These are phyloP conservation scores for Spongospora subterranea DNA, from an alignment of 208 protist genomes.

Conservation along the genomic window DNA sequence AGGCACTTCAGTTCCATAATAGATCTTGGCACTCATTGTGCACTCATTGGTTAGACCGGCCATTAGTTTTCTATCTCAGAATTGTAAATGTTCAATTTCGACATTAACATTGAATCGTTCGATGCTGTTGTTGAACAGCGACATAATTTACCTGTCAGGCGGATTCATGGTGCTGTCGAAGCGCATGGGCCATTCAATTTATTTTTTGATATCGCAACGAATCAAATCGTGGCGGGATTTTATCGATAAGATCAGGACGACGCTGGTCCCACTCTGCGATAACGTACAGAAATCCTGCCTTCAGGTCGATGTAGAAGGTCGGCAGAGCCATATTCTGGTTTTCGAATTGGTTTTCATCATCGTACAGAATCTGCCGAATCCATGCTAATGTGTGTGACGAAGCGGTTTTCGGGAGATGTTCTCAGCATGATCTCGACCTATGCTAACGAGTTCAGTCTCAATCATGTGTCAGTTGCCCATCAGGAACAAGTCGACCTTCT, in stretches of 20 bases:
- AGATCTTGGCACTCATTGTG: too few species aligned
- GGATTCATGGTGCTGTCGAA: conserved; percentile 46
- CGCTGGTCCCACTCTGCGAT: background rate
- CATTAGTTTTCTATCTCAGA: too few species aligned
- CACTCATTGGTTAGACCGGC: too few species aligned
- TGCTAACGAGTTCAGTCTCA: conserved; percentile 24
- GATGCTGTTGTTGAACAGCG: too few species aligned
- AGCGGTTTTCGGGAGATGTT: background rate
- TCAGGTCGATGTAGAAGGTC: background rate
- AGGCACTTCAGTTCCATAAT: too few species aligned
- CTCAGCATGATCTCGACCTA: conserved; percentile 1
- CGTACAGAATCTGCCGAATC: background rate
- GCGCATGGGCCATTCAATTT: background rate
- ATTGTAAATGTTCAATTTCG: too few species aligned
- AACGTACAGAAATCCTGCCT: background rate
- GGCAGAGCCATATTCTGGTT: background rate
- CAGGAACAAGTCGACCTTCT: background rate
- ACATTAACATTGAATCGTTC: too few species aligned
- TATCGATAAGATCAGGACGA: background rate
- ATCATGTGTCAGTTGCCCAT: background rate
- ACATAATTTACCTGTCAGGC: background rate
- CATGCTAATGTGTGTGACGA: background rate
- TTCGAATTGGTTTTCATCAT: background rate
- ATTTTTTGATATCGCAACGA: background rate
- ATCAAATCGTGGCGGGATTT: background rate